Conservation (phyloP, 176 grass and related monocot species). For the Coix lacrymajobi region DNA sequence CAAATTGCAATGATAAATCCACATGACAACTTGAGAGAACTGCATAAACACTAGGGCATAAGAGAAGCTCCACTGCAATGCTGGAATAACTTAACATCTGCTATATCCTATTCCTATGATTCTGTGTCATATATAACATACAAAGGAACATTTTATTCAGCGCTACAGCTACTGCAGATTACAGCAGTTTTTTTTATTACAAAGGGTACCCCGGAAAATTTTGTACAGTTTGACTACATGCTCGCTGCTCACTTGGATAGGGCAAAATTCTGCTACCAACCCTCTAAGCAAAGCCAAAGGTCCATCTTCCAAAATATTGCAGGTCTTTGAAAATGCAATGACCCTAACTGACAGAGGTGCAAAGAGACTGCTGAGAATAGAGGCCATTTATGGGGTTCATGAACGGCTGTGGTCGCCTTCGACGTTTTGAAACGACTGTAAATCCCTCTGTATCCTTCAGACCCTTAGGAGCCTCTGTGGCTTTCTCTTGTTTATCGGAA, state of each 20-base stretch:
- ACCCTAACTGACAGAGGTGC: constrained; percentile 60
- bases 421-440: constrained; percentile 77
- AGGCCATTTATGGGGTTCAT: constrained; percentile 66
- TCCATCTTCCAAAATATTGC: constrained; percentile 31
- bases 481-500: constrained; percentile 31
- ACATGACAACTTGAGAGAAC: neutral
- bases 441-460: constrained; percentile 85
- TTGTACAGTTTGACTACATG: constrained; percentile 44
- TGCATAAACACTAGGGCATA: neutral
- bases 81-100: neutral
- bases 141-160: constrained; percentile 29
- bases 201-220: constrained; percentile 9
- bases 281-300: constrained; percentile 31
- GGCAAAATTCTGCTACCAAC: constrained; percentile 33
- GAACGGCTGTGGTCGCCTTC: constrained; percentile 66
- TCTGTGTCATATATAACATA: constrained; percentile 19
- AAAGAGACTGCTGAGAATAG: constrained; percentile 77
- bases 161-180: constrained; percentile 16
- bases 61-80: neutral
- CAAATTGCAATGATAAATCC: constrained; percentile 1
- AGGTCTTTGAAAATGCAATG: constrained; percentile 15
- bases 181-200: constrained; percentile 7
- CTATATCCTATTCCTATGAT: constrained; percentile 28
- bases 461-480: constrained; percentile 4
- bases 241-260: constrained; percentile 10